phyloP scores from a whole-genome alignment of 768 basidiomycete species.

The Suillus paluster region DNA sequence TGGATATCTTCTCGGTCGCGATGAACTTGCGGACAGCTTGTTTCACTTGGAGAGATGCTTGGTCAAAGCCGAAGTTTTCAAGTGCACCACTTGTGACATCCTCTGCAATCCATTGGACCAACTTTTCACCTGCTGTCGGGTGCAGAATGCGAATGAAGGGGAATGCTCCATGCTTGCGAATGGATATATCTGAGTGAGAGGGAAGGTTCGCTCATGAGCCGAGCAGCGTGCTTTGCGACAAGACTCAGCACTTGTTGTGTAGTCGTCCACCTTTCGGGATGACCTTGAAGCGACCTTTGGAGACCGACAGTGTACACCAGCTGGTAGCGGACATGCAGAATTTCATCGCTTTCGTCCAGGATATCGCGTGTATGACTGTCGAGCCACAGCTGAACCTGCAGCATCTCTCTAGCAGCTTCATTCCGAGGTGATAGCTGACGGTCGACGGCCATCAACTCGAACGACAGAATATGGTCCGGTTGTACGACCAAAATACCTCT shows the following conservation, averaged over 20 bases:
- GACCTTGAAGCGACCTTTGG: conserved; percentile 31
- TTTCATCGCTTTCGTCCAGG: conserved; percentile 50
- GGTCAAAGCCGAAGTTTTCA: conserved; percentile 20
- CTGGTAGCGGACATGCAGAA: conserved; percentile 42
- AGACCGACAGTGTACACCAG: conserved; percentile 41
- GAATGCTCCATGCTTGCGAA: conserved; percentile 21
- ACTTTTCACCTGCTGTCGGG: conserved; percentile 9
- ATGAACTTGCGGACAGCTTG: conserved; percentile 28
- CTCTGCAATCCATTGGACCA: conserved; percentile 19
- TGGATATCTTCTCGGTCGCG: conserved; percentile 12
- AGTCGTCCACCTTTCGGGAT: conserved; percentile 40
- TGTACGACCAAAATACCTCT: conserved; percentile 34
- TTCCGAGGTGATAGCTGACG: conserved; percentile 35
- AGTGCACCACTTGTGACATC: conserved; percentile 21
- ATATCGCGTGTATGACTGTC: conserved; percentile 39
- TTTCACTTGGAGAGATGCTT: conserved; percentile 4
- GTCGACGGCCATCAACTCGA: conserved; percentile 28
- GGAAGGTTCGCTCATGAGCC: conserved; percentile 13
- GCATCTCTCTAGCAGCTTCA: not conserved
- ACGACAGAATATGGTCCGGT: conserved; percentile 37
- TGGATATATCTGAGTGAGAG: conserved; percentile 22
- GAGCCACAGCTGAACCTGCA: conserved; percentile 22
- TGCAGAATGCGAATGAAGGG: conserved; percentile 28
- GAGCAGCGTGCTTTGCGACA: conserved; percentile 21
- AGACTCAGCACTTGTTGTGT: conserved; percentile 36